Conservation (phyloP, 2,329 filamentous ascomycete species). For the Zopfia rhizophila region DNA sequence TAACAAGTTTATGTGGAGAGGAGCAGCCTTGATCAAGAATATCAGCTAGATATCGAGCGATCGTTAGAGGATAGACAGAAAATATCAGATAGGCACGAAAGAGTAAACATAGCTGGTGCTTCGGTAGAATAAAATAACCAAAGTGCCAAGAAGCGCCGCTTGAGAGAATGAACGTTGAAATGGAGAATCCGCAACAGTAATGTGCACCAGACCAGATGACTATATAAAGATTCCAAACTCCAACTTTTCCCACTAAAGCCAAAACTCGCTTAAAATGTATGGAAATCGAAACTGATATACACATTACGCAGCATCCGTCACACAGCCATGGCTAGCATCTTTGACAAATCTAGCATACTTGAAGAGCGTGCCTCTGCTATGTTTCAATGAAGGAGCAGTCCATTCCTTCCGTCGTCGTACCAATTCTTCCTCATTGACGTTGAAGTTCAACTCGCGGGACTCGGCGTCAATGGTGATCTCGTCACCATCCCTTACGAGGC, state of each 20-base stretch:
- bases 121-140: too few relatives aligned
- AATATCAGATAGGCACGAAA: too few relatives aligned
- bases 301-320: slow-evolving; percentile 60
- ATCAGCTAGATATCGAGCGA: too few relatives aligned
- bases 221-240: slow-evolving; percentile 5
- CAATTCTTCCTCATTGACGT: slow-evolving; percentile 73
- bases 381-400: slow-evolving; percentile 65
- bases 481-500: slow-evolving; percentile 82
- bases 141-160: too few relatives aligned
- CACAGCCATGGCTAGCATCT: slow-evolving; percentile 68
- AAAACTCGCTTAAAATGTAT: background rate
- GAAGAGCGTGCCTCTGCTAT: slow-evolving; percentile 67
- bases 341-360: slow-evolving; percentile 68
- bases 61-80: too few relatives aligned
- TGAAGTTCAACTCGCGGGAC: slow-evolving; percentile 71
- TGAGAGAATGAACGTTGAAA: too few relatives aligned
- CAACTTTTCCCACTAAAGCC: background rate
- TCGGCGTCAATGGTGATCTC: slow-evolving; percentile 84
- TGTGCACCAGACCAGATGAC: too few relatives aligned
- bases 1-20: too few relatives aligned
- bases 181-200: too few relatives aligned
- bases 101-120: too few relatives aligned
- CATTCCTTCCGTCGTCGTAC: slow-evolving; percentile 62
- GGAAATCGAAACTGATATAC: background rate
- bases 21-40: too few relatives aligned